phyloP scores from a whole-genome alignment of 225 moss, liverwort and hornwort species.

The Bryum argenteum region DNA sequence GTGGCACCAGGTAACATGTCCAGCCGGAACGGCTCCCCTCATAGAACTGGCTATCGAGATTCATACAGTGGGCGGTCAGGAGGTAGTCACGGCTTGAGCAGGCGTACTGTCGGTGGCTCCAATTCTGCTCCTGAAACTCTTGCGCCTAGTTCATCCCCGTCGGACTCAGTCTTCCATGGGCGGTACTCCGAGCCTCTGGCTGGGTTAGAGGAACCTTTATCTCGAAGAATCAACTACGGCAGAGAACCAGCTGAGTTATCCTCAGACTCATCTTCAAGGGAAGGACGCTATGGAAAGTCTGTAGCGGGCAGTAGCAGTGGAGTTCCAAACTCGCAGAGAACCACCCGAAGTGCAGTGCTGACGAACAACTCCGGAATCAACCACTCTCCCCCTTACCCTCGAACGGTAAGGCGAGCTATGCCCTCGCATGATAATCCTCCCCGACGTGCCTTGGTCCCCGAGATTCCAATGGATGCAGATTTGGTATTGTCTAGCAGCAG shows the following conservation, averaged over 20 bases:
- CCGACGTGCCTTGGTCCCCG: conserved; percentile 45
- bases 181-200: conserved; percentile 55
- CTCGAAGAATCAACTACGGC: conserved; percentile 49
- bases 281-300: conserved; percentile 58
- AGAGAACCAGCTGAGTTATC: conserved; percentile 49
- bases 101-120: conserved; percentile 65
- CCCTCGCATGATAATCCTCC: conserved; percentile 66
- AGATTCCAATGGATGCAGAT: conserved; percentile 63
- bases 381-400: conserved; percentile 63
- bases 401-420: conserved; percentile 64
- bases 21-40: conserved; percentile 63
- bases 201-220: conserved; percentile 55
- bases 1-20: conserved; percentile 62
- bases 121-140: conserved; percentile 55
- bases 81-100: conserved; percentile 49
- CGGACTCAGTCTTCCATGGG: conserved; percentile 51
- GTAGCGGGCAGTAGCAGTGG: conserved; percentile 51
- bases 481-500: conserved; percentile 48
- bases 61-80: conserved; percentile 52
- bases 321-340: conserved; percentile 47
- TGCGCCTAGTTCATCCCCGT: conserved; percentile 48
- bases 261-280: conserved; percentile 34
- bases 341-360: conserved; percentile 44
- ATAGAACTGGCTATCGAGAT: conserved; percentile 60
- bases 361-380: conserved; percentile 39